Percentiles rank a stretch among this genome's conserved stretches.
Conservation (phyloP, 1,284 basidiomycete species). For the Golubevia pallescens region DNA sequence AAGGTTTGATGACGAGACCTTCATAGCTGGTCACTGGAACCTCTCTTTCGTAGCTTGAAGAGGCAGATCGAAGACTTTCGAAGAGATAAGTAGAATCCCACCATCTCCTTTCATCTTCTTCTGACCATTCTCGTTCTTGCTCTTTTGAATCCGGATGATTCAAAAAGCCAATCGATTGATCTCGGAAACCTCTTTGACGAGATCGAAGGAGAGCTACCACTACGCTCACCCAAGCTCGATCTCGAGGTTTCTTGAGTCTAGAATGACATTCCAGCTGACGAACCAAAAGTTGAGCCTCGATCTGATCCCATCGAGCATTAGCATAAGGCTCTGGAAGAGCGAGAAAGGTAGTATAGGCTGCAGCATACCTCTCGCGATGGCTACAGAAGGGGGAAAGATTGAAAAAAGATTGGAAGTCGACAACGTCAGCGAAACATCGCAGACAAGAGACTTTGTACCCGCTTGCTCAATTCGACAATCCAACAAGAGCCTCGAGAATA, state of each 20-base stretch:
- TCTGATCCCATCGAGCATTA: constrained; percentile 10
- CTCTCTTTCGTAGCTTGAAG: constrained; percentile 25
- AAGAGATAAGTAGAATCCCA: constrained; percentile 20
- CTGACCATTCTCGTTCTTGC: background rate
- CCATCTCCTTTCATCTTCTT: constrained; percentile 11
- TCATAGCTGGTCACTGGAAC: constrained; percentile 33
- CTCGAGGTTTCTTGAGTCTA: constrained; percentile 20
- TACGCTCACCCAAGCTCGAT: constrained; percentile 27
- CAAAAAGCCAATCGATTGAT: background rate
- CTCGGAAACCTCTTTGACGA: background rate
- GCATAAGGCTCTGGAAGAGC: constrained; percentile 27
- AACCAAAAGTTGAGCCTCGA: constrained; percentile 27
- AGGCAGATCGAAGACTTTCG: constrained; percentile 21
- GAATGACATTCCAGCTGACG: constrained; percentile 45
- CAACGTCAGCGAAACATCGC: too few species aligned
- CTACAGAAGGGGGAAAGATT: constrained; percentile 4
- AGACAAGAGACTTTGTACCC: too few species aligned
- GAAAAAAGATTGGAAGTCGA: background rate
- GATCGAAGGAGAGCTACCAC: constrained; percentile 19
- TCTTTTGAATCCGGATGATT: background rate
- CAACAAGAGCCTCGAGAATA: background rate
- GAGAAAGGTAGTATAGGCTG: constrained; percentile 21
- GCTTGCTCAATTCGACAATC: too few species aligned
- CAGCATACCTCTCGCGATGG: constrained; percentile 23
- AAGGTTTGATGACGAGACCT: constrained; percentile 15